phyloP scores from a whole-genome alignment of 2,329 filamentous ascomycete genomes.

The Talaromyces marneffei region DNA sequence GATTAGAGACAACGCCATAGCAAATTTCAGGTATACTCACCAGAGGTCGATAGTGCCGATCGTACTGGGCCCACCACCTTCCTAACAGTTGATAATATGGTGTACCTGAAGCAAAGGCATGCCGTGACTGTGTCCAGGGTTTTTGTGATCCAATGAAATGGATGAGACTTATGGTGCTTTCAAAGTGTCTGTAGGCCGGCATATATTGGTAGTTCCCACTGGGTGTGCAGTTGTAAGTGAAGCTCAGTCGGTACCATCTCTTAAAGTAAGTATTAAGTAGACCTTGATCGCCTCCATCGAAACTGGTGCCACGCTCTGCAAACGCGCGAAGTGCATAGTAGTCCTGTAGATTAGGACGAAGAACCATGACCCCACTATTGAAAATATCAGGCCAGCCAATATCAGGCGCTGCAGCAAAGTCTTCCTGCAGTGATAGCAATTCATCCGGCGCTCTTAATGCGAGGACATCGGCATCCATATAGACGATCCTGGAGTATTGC shows the following conservation, averaged over 20 bases:
- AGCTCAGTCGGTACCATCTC: constrained; percentile 81
- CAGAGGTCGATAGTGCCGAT: constrained; percentile 65
- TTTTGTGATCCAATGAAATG: constrained; percentile 93
- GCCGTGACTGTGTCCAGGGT: constrained; percentile 67
- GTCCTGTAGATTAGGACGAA: constrained; percentile 79
- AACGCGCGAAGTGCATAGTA: constrained; percentile 80
- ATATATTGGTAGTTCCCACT: constrained; percentile 97
- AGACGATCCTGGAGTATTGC: constrained; percentile 88
- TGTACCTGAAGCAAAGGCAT: constrained; percentile 27
- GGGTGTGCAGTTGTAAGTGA: constrained; percentile 95
- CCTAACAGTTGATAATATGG: constrained; percentile 74
- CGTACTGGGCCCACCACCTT: constrained; percentile 92
- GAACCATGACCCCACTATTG: constrained; percentile 95
- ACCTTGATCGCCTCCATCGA: constrained; percentile 95
- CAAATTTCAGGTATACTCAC: constrained; percentile 15
- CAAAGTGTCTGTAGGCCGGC: constrained; percentile 88
- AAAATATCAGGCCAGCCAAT: constrained; percentile 98
- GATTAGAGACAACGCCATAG: not conserved
- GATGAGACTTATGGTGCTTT: constrained; percentile 79
- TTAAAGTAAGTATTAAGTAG: constrained; percentile 91
- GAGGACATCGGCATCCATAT: constrained; percentile 92
- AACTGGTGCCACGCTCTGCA: constrained; percentile 81
- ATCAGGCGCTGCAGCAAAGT: constrained; percentile 74
- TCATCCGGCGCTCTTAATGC: constrained; percentile 86
- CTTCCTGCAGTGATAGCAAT: constrained; percentile 63